phyloP scores from a whole-genome alignment of 139 green algal genomes.

The Picochlorum sp. region DNA sequence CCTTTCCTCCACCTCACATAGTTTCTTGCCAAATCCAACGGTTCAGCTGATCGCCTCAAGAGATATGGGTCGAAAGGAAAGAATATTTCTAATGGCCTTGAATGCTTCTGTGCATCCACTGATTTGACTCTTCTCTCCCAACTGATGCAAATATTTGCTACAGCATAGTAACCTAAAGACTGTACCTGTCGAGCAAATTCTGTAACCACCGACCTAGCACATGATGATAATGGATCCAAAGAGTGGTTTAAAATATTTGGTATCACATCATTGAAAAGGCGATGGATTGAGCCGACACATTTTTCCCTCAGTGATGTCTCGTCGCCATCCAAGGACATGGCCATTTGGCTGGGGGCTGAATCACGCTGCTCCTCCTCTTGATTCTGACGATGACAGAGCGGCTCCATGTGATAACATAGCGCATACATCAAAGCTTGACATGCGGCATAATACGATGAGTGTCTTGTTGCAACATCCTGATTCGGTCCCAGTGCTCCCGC shows the following conservation, averaged over 20 bases:
- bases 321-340: constrained; percentile 5
- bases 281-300: constrained; percentile 24
- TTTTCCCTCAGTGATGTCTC: background rate
- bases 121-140: constrained; percentile 20
- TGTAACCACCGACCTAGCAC: constrained; percentile 25
- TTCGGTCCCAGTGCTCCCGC: background rate
- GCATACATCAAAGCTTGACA: constrained; percentile 79
- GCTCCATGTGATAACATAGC: constrained; percentile 81
- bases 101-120: background rate
- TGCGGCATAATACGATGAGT: constrained; percentile 57
- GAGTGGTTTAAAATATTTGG: constrained; percentile 44
- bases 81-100: constrained; percentile 78
- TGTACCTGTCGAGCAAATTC: constrained; percentile 32
- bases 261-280: constrained; percentile 44
- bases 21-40: constrained; percentile 40
- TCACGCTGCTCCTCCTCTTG: too few species aligned
- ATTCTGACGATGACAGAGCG: constrained; percentile 20
- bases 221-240: constrained; percentile 56
- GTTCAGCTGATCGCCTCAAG: constrained; percentile 53
- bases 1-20: constrained; percentile 48
- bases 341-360: background rate
- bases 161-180: constrained; percentile 37
- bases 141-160: constrained; percentile 6
- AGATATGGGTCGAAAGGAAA: constrained; percentile 95
- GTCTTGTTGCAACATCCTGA: constrained; percentile 8